Conservation (phyloP, 768 basidiomycete genomes). For the Lactarius pseudohatsudake region DNA sequence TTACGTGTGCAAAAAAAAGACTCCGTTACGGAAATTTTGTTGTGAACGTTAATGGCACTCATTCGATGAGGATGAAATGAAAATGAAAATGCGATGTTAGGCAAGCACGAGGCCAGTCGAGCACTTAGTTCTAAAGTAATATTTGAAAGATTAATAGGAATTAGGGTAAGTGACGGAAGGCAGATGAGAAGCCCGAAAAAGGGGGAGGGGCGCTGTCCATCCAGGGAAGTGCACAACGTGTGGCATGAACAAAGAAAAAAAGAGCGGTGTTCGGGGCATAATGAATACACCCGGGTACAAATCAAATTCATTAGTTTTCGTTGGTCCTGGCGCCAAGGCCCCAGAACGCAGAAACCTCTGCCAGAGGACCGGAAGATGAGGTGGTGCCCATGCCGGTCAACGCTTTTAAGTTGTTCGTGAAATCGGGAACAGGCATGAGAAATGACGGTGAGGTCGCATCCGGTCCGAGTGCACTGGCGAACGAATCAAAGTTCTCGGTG, state of each 20-base stretch:
- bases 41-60: constrained; percentile 6
- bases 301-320: constrained; percentile 12
- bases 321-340: constrained; percentile 14
- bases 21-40: not conserved
- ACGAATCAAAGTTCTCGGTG: constrained; percentile 17
- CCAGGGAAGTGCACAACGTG: not conserved
- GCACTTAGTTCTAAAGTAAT: not conserved
- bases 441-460: constrained; percentile 4
- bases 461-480: not conserved
- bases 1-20: constrained; percentile 8
- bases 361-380: constrained; percentile 10
- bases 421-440: constrained; percentile 6
- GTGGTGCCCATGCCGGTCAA: constrained; percentile 10
- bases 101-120: constrained; percentile 5
- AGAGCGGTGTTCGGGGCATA: not conserved
- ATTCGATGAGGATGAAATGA: constrained; percentile 16
- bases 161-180: not conserved
- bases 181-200: not conserved
- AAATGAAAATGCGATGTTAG: not conserved
- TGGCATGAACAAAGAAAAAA: not conserved
- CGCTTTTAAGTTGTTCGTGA: constrained; percentile 18
- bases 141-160: constrained; percentile 10
- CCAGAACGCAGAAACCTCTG: constrained; percentile 10
- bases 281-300: not conserved
- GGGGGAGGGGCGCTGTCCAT: not conserved